phyloP scores from a whole-genome alignment of 2,329 filamentous ascomycete genomes.

The Xylariaceae sp. region DNA sequence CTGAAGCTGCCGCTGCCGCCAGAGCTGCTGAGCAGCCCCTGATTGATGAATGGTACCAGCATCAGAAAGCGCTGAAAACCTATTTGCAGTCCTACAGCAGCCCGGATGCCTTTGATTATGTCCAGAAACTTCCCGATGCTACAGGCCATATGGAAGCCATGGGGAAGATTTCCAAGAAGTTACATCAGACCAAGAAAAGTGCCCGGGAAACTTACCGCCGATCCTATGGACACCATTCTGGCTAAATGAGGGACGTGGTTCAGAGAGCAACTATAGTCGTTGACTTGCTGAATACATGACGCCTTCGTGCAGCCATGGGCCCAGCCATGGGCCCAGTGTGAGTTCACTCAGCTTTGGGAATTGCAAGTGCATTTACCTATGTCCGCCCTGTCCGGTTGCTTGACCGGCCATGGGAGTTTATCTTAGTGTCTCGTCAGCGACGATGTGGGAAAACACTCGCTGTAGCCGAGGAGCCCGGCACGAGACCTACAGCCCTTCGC shows the following conservation, averaged over 20 bases:
- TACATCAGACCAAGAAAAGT: conserved; percentile 32
- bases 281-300: conserved; percentile 7
- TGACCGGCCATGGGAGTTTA: conserved; percentile 8
- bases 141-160: conserved; percentile 47
- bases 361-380: conserved; percentile 28
- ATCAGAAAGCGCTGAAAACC: conserved; percentile 57
- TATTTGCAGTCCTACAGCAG: conserved; percentile 47
- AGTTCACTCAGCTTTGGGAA: conserved; percentile 16
- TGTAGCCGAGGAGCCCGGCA: conserved; percentile 8
- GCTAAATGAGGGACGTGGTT: conserved; percentile 34
- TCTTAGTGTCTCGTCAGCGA: conserved; percentile 9
- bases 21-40: conserved; percentile 37
- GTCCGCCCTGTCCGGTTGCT: background rate
- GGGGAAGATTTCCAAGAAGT: conserved; percentile 43
- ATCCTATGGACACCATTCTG: conserved; percentile 34
- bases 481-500: conserved; percentile 10
- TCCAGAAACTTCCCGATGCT: conserved; percentile 48
- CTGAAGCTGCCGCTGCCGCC: conserved; percentile 32
- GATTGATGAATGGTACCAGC: conserved; percentile 53
- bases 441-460: conserved; percentile 5
- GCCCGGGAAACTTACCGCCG: conserved; percentile 32
- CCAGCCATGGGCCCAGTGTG: conserved; percentile 16
- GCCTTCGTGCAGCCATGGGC: conserved; percentile 9
- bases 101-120: conserved; percentile 47
- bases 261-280: background rate